phyloP scores from a whole-genome alignment of 495 filamentous ascomycete genomes.

The Astrothelium macrocarpum region DNA sequence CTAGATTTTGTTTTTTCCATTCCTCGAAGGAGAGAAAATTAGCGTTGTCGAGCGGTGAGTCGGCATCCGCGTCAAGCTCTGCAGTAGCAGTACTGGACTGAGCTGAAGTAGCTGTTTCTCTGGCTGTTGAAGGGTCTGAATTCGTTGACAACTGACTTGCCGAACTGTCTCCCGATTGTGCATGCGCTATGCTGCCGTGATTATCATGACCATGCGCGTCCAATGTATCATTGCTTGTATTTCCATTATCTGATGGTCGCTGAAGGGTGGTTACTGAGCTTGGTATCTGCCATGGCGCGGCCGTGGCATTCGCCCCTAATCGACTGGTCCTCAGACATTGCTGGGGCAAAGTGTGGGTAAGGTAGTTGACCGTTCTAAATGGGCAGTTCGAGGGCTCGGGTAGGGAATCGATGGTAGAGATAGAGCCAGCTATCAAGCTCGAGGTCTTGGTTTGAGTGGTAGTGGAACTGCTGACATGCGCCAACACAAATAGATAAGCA shows the following conservation, averaged over 20 bases:
- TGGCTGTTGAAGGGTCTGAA: constrained; percentile 13
- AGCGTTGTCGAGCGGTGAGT: constrained; percentile 66
- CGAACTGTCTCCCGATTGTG: neutral
- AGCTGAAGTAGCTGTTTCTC: constrained; percentile 5
- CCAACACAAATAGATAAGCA: neutral
- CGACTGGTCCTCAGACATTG: constrained; percentile 55
- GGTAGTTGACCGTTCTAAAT: constrained; percentile 65
- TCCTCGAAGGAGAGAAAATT: constrained; percentile 97
- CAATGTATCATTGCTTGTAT: neutral
- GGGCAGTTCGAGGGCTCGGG: constrained; percentile 44
- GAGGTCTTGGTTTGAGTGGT: neutral
- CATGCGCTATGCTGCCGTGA: neutral
- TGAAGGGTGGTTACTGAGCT: neutral
- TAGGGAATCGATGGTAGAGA: neutral
- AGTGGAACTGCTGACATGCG: neutral
- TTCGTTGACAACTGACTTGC: neutral
- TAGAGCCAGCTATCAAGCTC: neutral
- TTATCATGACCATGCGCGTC: neutral
- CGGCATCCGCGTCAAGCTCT: constrained; percentile 43
- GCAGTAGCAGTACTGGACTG: constrained; percentile 11
- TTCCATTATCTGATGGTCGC: neutral
- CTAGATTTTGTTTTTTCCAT: constrained; percentile 92
- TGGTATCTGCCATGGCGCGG: constrained; percentile 21
- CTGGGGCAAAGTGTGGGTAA: constrained; percentile 68
- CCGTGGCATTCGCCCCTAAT: constrained; percentile 15